phyloP scores from a whole-genome alignment of 768 basidiomycete genomes.

The Tricholoma saponaceum region DNA sequence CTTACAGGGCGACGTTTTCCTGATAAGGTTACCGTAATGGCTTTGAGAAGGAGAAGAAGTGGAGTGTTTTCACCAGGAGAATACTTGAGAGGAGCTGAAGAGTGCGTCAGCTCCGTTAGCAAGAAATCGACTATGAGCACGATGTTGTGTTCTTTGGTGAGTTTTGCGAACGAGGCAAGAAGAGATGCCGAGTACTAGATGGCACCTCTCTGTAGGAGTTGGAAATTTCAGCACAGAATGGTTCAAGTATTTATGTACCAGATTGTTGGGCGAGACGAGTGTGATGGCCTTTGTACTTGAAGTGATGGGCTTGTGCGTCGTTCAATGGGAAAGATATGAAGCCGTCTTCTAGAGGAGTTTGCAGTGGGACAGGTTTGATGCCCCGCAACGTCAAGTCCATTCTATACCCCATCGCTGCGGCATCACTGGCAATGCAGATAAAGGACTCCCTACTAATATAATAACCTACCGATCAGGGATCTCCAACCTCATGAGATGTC shows the following conservation, averaged over 20 bases:
- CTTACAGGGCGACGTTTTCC: too few species aligned
- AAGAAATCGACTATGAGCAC: too few species aligned
- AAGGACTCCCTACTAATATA: constrained; percentile 48
- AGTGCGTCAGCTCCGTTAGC: too few species aligned
- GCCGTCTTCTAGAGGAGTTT: constrained; percentile 41
- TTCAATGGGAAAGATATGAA: constrained; percentile 60
- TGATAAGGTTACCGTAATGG: too few species aligned
- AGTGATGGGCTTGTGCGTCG: constrained; percentile 53
- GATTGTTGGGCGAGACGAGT: constrained; percentile 77
- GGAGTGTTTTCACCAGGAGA: too few species aligned
- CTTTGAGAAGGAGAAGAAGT: too few species aligned
- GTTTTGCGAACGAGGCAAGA: constrained; percentile 52
- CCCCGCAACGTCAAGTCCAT: constrained; percentile 68
- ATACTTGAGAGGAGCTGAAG: too few species aligned
- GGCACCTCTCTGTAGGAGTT: constrained; percentile 53
- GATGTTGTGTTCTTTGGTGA: constrained; percentile 35
- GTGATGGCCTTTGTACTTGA: constrained; percentile 62
- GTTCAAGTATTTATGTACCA: constrained; percentile 29
- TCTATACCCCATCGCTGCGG: constrained; percentile 25
- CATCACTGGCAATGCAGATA: not conserved
- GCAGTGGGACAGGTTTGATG: constrained; percentile 53
- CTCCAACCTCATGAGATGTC: not conserved
- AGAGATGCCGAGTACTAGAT: constrained; percentile 57
- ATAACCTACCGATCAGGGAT: constrained; percentile 55
- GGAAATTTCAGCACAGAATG: not conserved